Base-by-base conservation (phyloP, 169 alveolate genomes). In the Cryptosporidium felis region DNA sequence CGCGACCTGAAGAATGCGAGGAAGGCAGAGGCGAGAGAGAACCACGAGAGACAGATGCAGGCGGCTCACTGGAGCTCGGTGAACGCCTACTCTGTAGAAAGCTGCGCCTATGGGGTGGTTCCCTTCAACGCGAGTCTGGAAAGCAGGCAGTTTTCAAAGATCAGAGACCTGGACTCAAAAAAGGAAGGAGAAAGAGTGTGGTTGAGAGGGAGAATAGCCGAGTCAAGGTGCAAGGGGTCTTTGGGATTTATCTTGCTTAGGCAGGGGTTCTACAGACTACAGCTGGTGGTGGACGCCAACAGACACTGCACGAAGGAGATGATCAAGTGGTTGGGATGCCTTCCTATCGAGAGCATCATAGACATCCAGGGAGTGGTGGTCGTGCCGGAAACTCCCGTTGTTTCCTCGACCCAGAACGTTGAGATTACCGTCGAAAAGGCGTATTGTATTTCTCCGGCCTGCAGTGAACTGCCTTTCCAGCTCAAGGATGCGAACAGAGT, bases 401-500 rank as follows among this genome's bases (percentile, higher is more conserved):
- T 91, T 60, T 90, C 97, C 45, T 94, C 98, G 34, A 93, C 98
- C 36, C 94, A 96, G 65, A 90, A 91, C 66, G 91, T 97, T 36
- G 99, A 98, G 85, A 80, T 97, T 36, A 89, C 91, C 26, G 94
- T 95, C 49, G 82, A 89, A 65, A 95, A 94, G 81, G 61, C 95
- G 80, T 95, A 88, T 91, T 93, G 97, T 62, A 93, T 95, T 47
- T 89, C 95, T 44, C 80, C 91, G 91, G 92, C 96, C 91, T 34
- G 90, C 65, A 18, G 92, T 94, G 96, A 92, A 53, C 92, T 98
- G 80, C 99, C 99, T 5, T 97, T 98, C 94, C 95, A 96, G 90
- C 85, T 98, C 42, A 95, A 95, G 38, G 99, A 98, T 92, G 99
- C 99, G 12, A 94, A 94, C 90, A 88, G 92, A 82, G 91, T 90